Evolutionary conservation across 139 green algal species (phyloP).

Genomic region (Tetraselmis chui): DNA sequence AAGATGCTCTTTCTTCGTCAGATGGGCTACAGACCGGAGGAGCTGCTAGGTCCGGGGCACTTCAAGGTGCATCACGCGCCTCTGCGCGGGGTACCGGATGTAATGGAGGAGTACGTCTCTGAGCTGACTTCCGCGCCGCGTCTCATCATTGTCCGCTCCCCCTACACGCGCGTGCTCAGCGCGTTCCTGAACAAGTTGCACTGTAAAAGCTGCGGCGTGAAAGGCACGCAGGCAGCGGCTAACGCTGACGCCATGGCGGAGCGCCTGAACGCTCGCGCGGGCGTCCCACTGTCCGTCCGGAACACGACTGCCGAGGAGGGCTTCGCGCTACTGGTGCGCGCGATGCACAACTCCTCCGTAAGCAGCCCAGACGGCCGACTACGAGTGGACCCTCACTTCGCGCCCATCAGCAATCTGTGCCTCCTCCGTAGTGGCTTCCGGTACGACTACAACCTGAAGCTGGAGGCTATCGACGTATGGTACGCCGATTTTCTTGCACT

Average conservation of each 20-base stretch:
- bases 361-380: not conserved
- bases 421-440: not conserved
- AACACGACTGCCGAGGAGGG: not conserved
- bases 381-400: not conserved
- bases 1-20: not conserved
- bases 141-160: not conserved
- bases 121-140: not conserved
- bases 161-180: not conserved
- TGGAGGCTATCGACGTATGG: not conserved
- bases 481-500: not conserved
- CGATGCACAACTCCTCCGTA: not conserved
- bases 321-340: not conserved
- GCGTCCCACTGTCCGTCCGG: not conserved
- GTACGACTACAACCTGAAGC: not conserved
- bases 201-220: not conserved
- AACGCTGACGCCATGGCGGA: not conserved
- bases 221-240: not conserved
- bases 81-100: not conserved
- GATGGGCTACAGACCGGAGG: not conserved
- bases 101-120: not conserved
- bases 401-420: not conserved
- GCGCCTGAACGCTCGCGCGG: not conserved
- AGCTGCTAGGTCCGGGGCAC: not conserved
- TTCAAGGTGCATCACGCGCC: not conserved
- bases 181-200: not conserved